Percentiles rank a stretch among this genome's conserved stretches.
phyloP scores from a whole-genome alignment of 108 stramenopile genomes.

The Poteriospumella lacustris region DNA sequence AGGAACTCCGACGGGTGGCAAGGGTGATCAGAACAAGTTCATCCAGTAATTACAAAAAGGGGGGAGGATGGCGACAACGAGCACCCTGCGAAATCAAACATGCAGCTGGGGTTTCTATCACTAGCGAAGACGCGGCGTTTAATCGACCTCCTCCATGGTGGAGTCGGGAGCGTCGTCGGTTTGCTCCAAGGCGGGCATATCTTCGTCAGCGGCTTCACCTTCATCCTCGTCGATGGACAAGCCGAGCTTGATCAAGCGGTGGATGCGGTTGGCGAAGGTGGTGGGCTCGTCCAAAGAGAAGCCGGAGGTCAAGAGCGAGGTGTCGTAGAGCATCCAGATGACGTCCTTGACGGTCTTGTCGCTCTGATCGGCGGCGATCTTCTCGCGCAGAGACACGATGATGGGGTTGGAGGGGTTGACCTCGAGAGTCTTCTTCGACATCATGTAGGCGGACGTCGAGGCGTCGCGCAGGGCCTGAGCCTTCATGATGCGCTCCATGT shows the following conservation, averaged over 20 bases:
- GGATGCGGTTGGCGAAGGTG: conserved; percentile 97
- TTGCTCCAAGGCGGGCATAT: conserved; percentile 86
- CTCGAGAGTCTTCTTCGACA: conserved; percentile 99
- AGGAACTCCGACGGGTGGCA: no score
- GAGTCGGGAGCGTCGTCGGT: conserved; percentile 81
- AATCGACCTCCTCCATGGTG: conserved; percentile 99
- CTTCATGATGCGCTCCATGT: conserved; percentile 99
- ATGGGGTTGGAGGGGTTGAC: conserved; percentile 99
- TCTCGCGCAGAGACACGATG: conserved; percentile 91
- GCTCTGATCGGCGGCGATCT: conserved; percentile 93
- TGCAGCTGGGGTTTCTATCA: no score
- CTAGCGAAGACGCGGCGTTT: no score
- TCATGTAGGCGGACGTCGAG: conserved; percentile 95
- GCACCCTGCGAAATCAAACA: no score
- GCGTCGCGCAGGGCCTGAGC: conserved; percentile 99
- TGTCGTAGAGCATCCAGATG: conserved; percentile 99
- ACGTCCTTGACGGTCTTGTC: conserved; percentile 99
- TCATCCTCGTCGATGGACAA: conserved; percentile 97
- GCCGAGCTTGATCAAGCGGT: conserved; percentile 97
- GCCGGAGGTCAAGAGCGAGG: conserved; percentile 92
- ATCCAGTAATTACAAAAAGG: no score
- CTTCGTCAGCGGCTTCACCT: conserved; percentile 76
- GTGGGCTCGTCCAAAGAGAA: conserved; percentile 98
- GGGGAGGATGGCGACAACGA: no score
- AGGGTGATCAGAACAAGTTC: no score